Evolutionary conservation across 176 grass and related monocot species (phyloP).

Genomic region (Zoysia japonica): DNA sequence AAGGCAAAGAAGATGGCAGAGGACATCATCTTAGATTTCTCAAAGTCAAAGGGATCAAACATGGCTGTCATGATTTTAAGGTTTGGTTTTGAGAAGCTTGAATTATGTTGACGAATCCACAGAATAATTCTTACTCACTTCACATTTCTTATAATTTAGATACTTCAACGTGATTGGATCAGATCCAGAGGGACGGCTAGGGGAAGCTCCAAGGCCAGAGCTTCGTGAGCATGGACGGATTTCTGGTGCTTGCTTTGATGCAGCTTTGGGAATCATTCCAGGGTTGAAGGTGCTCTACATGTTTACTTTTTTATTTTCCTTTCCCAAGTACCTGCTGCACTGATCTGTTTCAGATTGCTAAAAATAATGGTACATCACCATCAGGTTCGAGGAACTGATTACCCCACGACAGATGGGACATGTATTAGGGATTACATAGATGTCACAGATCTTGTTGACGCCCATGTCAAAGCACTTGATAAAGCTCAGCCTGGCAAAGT

Average conservation of each 20-base stretch:
- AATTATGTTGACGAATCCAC: not conserved
- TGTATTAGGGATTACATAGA: conserved; percentile 95
- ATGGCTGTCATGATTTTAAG: conserved; percentile 99
- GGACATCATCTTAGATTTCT: conserved; percentile 97
- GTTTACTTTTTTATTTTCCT: not conserved
- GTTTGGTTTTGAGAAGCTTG: conserved; percentile 36
- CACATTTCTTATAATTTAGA: conserved; percentile 40
- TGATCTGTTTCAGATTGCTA: not conserved
- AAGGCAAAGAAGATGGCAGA: conserved; percentile 99
- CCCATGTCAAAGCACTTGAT: conserved; percentile 93
- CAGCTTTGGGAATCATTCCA: conserved; percentile 68
- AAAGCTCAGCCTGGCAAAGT: conserved; percentile 77
- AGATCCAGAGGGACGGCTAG: conserved; percentile 79
- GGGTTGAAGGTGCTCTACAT: conserved; percentile 65
- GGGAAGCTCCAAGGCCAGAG: conserved; percentile 94
- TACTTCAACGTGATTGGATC: conserved; percentile 99
- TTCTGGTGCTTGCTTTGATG: conserved; percentile 90
- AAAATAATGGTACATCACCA: not conserved
- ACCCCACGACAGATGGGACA: conserved; percentile 77
- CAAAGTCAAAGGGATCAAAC: conserved; percentile 74
- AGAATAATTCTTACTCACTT: not conserved
- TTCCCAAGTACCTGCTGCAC: not conserved
- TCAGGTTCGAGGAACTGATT: conserved; percentile 80
- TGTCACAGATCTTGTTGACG: conserved; percentile 98
- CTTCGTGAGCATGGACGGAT: conserved; percentile 87